Percentiles rank a stretch among this genome's conserved stretches.
Evolutionary conservation across 768 basidiomycete species (phyloP).

Genomic region (Hysterangium stoloniferum): DNA sequence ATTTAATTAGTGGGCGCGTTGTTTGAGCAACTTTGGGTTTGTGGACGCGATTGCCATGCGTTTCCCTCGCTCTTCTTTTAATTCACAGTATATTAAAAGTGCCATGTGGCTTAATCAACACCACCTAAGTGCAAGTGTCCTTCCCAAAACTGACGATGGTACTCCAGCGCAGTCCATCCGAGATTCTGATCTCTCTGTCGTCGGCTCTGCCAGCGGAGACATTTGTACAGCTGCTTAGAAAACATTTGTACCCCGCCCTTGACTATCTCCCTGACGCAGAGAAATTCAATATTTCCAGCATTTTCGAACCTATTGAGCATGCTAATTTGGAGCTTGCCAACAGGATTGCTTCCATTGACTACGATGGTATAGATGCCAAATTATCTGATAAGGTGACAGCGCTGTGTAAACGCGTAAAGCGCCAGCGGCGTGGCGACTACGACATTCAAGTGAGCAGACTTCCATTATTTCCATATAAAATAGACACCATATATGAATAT

Average conservation of each 20-base stretch:
- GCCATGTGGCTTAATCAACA: too few species aligned
- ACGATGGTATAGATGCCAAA: background rate
- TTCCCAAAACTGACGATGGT: too few species aligned
- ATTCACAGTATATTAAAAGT: too few species aligned
- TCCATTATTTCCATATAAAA: background rate
- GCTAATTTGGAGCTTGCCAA: background rate
- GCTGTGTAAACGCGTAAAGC: background rate
- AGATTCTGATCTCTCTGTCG: background rate
- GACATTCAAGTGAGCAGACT: background rate
- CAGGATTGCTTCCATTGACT: background rate
- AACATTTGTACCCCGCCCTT: background rate
- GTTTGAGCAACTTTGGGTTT: too few species aligned
- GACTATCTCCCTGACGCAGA: background rate
- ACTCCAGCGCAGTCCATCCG: background rate
- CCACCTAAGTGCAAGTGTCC: too few species aligned
- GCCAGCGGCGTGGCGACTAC: background rate
- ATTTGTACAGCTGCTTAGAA: background rate
- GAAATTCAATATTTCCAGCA: background rate
- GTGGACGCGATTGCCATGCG: too few species aligned
- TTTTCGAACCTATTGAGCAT: background rate
- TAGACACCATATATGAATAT: background rate
- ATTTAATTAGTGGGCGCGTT: too few species aligned
- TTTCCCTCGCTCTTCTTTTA: too few species aligned
- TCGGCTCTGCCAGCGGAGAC: background rate
- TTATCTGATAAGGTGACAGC: background rate